Base-by-base conservation (phyloP, 768 basidiomycete genomes). In the Crucibulum laeve region DNA sequence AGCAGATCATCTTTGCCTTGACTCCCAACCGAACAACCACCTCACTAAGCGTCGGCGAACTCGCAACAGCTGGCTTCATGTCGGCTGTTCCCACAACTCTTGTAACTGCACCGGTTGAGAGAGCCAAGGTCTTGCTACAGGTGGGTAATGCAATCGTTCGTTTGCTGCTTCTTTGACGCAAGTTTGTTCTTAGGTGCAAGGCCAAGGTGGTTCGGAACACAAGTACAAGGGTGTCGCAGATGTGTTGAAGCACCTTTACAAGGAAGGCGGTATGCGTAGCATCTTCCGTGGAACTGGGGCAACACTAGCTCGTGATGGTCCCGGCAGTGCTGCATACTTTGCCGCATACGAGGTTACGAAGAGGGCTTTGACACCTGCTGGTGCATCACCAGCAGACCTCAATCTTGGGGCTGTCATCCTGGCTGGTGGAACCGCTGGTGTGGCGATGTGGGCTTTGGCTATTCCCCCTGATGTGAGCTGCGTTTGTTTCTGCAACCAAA, bases 271-370 rank as follows among this genome's bases (percentile, higher is more conserved):
- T 30, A 46, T 98, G 15, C 77, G 78, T 50, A 92, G 90, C 57
- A 88, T 99, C 47, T 98, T 86, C 69, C 79, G 95, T 49, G 96
- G 96, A 33, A 88, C 93, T 3, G 74, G 75, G 44, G 96, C 96
- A n/a, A 99, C 96, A 0, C 69, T 99, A 11, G 89, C 85, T 33
- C 79, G 96, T 46, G 96, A 99, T 63, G 94, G 92, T 30, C 96
- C 96, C 1, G 96, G 96, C 37, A 91, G 87, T 60, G 96, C 96
- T 50, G 94, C 88, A 87, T 96, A 98, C 69, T 99, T 99, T 59
- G 94, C 93, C 14, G 86, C 93, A 8, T 99, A 99, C 60, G 96
- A 99, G 66, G 77, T 92, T 24, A 83, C 89, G 30, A 99, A 99
- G 68, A 88, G 87, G 59, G 67, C 77, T 1, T 66, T 99, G 49